A percentile compares a stretch with the other conserved stretches of the same genome.
These are phyloP conservation scores for Peronospora belbahrii DNA, from an alignment of 352 stramenopile genomes.

Conservation along the genomic window DNA sequence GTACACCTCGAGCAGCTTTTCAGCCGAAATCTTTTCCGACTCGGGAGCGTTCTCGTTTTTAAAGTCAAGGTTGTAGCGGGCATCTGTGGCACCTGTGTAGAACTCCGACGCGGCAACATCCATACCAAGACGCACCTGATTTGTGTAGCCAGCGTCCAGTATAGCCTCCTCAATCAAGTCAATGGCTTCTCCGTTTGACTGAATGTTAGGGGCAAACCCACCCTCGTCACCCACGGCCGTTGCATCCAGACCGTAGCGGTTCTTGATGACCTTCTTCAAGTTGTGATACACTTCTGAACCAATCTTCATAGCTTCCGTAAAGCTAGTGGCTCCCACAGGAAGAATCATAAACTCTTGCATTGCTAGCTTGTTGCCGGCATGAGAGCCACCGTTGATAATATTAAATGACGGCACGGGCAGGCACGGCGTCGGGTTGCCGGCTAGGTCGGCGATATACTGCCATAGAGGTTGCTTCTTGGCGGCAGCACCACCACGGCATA, in stretches of 20 bases:
- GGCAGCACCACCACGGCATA: constrained; percentile 93
- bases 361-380: constrained; percentile 98
- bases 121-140: constrained; percentile 96
- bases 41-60: constrained; percentile 90
- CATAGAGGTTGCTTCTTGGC: constrained; percentile 94
- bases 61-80: constrained; percentile 98
- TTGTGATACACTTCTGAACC: constrained; percentile 98
- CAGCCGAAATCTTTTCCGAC: constrained; percentile 85
- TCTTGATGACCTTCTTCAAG: constrained; percentile 98
- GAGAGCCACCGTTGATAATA: constrained; percentile 98
- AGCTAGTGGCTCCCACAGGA: constrained; percentile 84
- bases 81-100: constrained; percentile 88
- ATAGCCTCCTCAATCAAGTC: constrained; percentile 98
- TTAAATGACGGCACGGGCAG: constrained; percentile 99
- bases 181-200: constrained; percentile 94
- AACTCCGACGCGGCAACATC: constrained; percentile 98
- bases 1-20: constrained; percentile 95
- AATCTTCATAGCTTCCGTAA: constrained; percentile 96
- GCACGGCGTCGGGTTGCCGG: constrained; percentile 90
- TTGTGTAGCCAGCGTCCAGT: constrained; percentile 91
- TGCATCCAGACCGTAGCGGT: constrained; percentile 95
- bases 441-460: constrained; percentile 97
- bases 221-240: constrained; percentile 99
- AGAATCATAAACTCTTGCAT: constrained; percentile 99
- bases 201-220: constrained; percentile 96